These are phyloP conservation scores for Lolium multiflorum DNA, from an alignment of 176 grass and related monocot species.

Conservation along the genomic window DNA sequence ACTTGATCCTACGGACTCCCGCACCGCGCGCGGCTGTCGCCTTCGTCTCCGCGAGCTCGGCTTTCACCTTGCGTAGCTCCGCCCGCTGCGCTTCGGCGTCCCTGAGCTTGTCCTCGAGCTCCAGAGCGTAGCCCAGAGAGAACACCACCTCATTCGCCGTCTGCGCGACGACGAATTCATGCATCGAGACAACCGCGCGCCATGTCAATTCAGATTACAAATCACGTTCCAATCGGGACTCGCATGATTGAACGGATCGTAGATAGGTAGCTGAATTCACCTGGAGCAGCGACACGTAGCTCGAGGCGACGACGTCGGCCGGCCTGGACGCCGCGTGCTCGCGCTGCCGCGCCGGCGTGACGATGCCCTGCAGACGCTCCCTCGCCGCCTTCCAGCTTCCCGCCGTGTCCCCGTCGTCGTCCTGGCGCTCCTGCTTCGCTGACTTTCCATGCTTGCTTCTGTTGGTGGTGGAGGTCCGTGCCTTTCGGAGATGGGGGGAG, in stretches of 20 bases:
- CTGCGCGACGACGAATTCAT: not conserved
- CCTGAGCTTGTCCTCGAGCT: conserved; percentile 12
- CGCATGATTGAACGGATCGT: not conserved
- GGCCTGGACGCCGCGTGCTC: conserved; percentile 18
- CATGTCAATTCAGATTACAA: not conserved
- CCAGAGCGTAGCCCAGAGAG: conserved; percentile 32
- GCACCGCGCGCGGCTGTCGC: not conserved
- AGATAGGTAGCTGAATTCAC: not conserved
- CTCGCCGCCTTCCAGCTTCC: not conserved
- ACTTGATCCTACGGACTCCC: too few relatives aligned
- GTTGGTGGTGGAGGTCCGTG: not conserved
- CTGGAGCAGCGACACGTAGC: conserved; percentile 20
- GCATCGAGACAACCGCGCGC: not conserved
- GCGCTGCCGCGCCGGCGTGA: conserved; percentile 24
- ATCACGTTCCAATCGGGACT: not conserved
- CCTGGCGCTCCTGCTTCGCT: not conserved
- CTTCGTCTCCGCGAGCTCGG: conserved; percentile 28
- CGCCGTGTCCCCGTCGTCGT: not conserved
- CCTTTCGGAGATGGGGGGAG: not conserved
- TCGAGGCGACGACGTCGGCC: not conserved
- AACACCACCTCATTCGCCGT: conserved; percentile 34
- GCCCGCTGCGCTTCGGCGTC: not conserved
- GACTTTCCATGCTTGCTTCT: not conserved
- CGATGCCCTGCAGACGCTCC: conserved; percentile 35
- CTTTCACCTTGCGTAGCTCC: conserved; percentile 20